Conservation (phyloP, 129 eudicot species). For the Chrysanthemum makinoi region DNA sequence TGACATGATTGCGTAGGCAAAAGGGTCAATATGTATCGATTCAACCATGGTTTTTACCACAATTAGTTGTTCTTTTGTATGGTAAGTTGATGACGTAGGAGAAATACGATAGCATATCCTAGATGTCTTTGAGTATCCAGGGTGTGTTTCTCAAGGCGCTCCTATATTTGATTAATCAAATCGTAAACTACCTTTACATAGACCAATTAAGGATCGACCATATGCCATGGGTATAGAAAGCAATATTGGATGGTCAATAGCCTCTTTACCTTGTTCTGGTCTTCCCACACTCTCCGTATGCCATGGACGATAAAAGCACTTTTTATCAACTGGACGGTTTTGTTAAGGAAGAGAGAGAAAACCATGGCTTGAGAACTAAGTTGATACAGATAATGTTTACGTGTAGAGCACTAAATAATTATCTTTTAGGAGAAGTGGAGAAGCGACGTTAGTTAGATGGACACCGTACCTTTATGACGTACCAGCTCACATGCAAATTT, state of each 20-base stretch:
- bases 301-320: background rate
- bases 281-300: background rate
- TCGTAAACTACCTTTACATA: background rate
- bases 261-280: background rate
- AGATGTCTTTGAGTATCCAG: constrained; percentile 11
- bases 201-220: constrained; percentile 4
- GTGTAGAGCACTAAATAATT: background rate
- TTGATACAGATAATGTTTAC: background rate
- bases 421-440: constrained; percentile 8
- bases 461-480: constrained; percentile 2
- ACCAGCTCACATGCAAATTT: background rate
- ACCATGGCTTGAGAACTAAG: background rate
- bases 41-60: background rate
- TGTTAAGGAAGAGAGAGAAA: constrained; percentile 1
- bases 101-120: background rate
- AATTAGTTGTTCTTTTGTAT: background rate
- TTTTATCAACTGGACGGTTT: background rate
- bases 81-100: background rate
- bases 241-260: background rate
- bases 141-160: background rate
- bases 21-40: background rate
- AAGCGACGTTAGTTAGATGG: constrained; percentile 1
- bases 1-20: background rate
- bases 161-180: background rate
- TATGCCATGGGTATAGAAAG: background rate